Conservation (phyloP, 208 protist genomes). For the Leishmania tropica region DNA sequence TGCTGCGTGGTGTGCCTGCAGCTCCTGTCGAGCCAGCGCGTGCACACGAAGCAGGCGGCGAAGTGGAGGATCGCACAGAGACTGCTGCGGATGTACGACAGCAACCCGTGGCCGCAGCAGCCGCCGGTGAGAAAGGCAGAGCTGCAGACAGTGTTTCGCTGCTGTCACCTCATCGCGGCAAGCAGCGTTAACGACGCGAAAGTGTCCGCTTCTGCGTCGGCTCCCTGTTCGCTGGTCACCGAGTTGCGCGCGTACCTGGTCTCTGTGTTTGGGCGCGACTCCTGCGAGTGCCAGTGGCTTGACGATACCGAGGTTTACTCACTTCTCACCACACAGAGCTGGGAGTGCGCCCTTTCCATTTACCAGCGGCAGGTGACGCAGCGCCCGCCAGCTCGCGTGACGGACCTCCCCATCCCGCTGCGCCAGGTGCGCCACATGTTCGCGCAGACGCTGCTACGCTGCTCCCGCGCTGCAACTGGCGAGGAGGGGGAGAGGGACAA, state of each 20-base stretch:
- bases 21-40: constrained; percentile 48
- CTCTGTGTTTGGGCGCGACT: constrained; percentile 51
- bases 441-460: constrained; percentile 43
- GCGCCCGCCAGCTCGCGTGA: constrained; percentile 37
- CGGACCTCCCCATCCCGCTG: constrained; percentile 65
- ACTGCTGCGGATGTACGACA: constrained; percentile 58
- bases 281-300: constrained; percentile 70
- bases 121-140: constrained; percentile 66
- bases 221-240: constrained; percentile 17
- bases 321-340: constrained; percentile 39
- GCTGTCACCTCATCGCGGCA: constrained; percentile 60
- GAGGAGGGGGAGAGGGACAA: not conserved
- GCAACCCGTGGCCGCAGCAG: constrained; percentile 74
- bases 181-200: not conserved
- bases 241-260: constrained; percentile 28
- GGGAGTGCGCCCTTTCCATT: constrained; percentile 42
- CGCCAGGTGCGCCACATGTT: constrained; percentile 55
- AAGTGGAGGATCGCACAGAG: constrained; percentile 40
- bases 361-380: constrained; percentile 44
- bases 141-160: constrained; percentile 82
- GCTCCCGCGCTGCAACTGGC: constrained; percentile 13
- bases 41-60: constrained; percentile 25
- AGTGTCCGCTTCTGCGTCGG: not conserved
- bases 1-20: constrained; percentile 75
- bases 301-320: constrained; percentile 73